Evolutionary conservation across 2,329 filamentous ascomycete species (phyloP), one percentile per base, ranked within the genome.

Genomic region (Claviceps pusilla): DNA sequence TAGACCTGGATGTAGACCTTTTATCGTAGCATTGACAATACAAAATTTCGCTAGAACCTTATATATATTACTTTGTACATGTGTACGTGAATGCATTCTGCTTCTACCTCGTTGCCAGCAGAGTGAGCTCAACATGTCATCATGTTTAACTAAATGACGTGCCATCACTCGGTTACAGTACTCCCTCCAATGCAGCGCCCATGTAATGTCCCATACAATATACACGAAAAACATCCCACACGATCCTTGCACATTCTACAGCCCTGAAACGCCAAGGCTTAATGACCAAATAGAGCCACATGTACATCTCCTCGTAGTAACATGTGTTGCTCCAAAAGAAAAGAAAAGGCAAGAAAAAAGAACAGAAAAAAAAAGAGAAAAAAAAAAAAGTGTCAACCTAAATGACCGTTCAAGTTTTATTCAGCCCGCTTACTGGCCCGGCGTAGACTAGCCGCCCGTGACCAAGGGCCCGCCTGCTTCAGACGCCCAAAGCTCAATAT

Each of bases 401-500:
- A 29, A 29, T 3, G 7, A 24, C 14, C 11, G 7, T 28, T 16
- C 24, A 29, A 29, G 7, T 12, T 37, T 31, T 41, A 53, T 41
- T 52, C 57, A 52, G 56, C 57, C 53, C 59, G 63, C 47, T 63
- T 60, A 31, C 62, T 63, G 31, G 41, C 68, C 55, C 66, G 68
- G 53, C 68, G 67, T 54, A 73, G 48, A 56, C 69, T 72, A 19
- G 73, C 68, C 28, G 71, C 68, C 51, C 74, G 69, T 11, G 73
- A 73, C 71, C 73, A 75, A 7, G 70, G 66, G 1, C 71, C 73
- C 1, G 74, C 71, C 58, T 72, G 76, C 61, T 72, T 75, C 28
- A 80, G 62, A 60, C 76, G 69, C 5, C 75, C 75, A 43, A 79
- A 65, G 52, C 74, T 78, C 59, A 79, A 64, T 53, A 69, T 67